phyloP scores from a whole-genome alignment of 331 rosid species.

The Arachis monticola region DNA sequence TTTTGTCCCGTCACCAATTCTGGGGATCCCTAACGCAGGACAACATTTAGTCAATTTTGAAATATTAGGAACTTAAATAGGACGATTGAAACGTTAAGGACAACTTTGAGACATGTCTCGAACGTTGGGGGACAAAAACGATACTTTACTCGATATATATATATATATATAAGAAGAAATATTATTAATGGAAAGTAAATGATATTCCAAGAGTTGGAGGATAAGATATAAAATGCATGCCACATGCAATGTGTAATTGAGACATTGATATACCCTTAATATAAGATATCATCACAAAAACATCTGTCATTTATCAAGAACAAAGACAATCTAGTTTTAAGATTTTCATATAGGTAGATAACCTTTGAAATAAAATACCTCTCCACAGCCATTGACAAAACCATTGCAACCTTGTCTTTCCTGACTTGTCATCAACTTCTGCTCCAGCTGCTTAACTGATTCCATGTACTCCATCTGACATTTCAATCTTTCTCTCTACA shows the following conservation, averaged over 20 bases:
- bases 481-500: conserved; percentile 71
- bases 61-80: too few species aligned
- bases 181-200: too few species aligned
- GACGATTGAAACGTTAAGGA: too few species aligned
- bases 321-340: conserved; percentile 8
- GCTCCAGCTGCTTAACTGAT: conserved; percentile 76
- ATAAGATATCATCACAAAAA: background rate
- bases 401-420: conserved; percentile 50
- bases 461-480: conserved; percentile 85
- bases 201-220: background rate
- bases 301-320: background rate
- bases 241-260: background rate
- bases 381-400: conserved; percentile 42
- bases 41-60: too few species aligned
- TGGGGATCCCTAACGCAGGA: too few species aligned
- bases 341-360: background rate
- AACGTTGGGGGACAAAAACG: too few species aligned
- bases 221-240: background rate
- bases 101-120: too few species aligned
- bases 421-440: conserved; percentile 67
- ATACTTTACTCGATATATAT: too few species aligned
- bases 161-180: too few species aligned
- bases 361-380: conserved; percentile 51
- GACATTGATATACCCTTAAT: background rate
- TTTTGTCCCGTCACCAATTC: too few species aligned